Base-by-base conservation (phyloP, 495 filamentous ascomycete species). In the Daldinia childiae region DNA sequence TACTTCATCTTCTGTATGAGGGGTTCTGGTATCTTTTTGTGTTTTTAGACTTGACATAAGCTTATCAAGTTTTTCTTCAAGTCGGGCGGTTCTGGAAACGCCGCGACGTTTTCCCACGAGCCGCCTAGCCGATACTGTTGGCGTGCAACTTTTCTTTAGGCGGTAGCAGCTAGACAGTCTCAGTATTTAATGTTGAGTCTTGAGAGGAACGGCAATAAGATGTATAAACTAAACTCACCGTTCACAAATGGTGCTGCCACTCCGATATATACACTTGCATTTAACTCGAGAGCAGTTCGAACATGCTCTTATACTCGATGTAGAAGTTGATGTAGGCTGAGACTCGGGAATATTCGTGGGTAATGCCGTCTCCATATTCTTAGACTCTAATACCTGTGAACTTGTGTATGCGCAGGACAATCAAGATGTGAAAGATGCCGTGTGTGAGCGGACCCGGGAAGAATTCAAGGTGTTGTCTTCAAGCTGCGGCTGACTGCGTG, bases 11-110 rank as follows among this genome's bases (percentile, higher is more conserved):
- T 76, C 67, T 26, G 77, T 69, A 45, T 69, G 67, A 12, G 59
- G 66, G 43, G 38, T 29, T 58, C 21, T 38, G 27, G 26, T 30
- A 9, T 41, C 69, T 45, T 64, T 61, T 32, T 71, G 76, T 12
- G 78, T 72, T 51, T 83, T 79, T 12, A 88, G 71, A 2, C 83
- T 68, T 14, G 81, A 81, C 26, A 86, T 82, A 36, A 88, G 78
- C 58, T 79, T 80, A 52, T 87, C 85, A 50, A 87, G 78, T 65
- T 86, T 87, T 41, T 82, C 82, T 65, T 87, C 85, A 3, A 87
- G 79, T 34, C 82, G 81, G 12, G 77, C 77, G 0, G 78, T 17
- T 17, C 39, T 41, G 7, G 39, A 41, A 41, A 3, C n/a, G n/a
- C 39, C 39, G 8, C 39, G 39, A 11, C 39, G 39, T 41, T 41